Percentiles rank a stretch among this genome's conserved stretches.
Conservation (phyloP, 2,329 filamentous ascomycete genomes). For the Pezicula rhizophila region DNA sequence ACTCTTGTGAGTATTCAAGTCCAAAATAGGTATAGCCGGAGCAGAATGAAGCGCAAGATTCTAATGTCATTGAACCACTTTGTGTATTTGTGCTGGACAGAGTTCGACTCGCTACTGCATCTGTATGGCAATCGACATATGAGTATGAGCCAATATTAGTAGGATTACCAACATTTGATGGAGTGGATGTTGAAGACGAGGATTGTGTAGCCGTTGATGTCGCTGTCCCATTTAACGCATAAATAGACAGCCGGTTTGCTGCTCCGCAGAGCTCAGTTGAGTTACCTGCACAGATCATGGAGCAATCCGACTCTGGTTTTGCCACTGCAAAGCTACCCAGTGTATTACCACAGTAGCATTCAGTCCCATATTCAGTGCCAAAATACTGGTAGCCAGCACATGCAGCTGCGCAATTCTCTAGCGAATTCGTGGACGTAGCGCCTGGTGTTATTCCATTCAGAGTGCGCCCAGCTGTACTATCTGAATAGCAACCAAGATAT, state of each 20-base stretch:
- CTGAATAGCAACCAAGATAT: slow-evolving; percentile 28
- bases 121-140: too few relatives aligned
- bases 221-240: neutral
- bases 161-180: too few relatives aligned
- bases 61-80: too few relatives aligned
- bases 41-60: too few relatives aligned
- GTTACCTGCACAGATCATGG: slow-evolving; percentile 3
- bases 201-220: too few relatives aligned
- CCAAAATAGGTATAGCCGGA: too few relatives aligned
- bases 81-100: too few relatives aligned
- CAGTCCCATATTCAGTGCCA: slow-evolving; percentile 29
- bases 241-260: neutral
- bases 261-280: slow-evolving; percentile 1
- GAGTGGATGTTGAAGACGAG: too few relatives aligned
- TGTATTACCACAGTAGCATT: slow-evolving; percentile 24
- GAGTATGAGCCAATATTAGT: too few relatives aligned
- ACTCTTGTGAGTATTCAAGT: too few relatives aligned
- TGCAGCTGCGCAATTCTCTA: slow-evolving; percentile 1
- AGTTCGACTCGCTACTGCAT: too few relatives aligned
- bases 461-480: slow-evolving; percentile 21
- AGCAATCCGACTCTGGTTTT: slow-evolving; percentile 6
- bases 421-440: neutral
- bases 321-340: slow-evolving; percentile 7
- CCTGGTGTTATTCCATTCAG: slow-evolving; percentile 10
- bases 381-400: slow-evolving; percentile 22